Percentiles rank a stretch among this genome's conserved stretches.
Conservation (phyloP, 1,139 yeast genomes). For the Yamadazyma pseudoaaseri region DNA sequence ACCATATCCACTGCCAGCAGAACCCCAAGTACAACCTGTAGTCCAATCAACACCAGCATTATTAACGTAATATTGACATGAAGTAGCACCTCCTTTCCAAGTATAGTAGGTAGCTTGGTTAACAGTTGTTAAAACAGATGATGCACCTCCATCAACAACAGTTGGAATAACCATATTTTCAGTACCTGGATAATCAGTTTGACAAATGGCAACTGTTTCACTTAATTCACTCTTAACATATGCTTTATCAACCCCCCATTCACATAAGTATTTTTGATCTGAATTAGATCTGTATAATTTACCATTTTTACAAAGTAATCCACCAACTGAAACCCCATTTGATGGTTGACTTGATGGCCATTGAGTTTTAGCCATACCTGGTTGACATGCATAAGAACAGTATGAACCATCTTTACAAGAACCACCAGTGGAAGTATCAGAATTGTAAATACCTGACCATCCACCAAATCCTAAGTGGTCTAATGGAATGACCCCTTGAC, state of each 20-base stretch:
- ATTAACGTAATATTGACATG: constrained; percentile 80
- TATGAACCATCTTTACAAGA: constrained; percentile 70
- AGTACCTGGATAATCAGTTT: constrained; percentile 89
- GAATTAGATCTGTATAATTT: constrained; percentile 65
- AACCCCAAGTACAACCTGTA: constrained; percentile 80
- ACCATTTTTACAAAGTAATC: constrained; percentile 68
- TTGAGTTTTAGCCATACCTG: constrained; percentile 90
- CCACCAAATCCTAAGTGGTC: constrained; percentile 64
- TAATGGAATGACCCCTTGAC: constrained; percentile 71
- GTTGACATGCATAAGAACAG: constrained; percentile 85
- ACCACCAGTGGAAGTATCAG: constrained; percentile 64
- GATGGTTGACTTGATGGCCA: constrained; percentile 76
- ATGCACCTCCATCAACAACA: constrained; percentile 57
- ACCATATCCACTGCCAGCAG: constrained; percentile 62
- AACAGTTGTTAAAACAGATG: constrained; percentile 63
- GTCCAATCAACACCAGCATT: constrained; percentile 73
- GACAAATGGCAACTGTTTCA: constrained; percentile 69
- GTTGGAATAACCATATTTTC: constrained; percentile 87
- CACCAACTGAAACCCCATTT: constrained; percentile 78
- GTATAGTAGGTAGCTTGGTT: constrained; percentile 59
- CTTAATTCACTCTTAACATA: constrained; percentile 54
- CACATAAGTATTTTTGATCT: constrained; percentile 64
- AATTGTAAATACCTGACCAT: constrained; percentile 69
- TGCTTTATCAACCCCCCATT: constrained; percentile 71
- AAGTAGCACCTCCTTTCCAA: constrained; percentile 67